Percentiles rank a stretch among this genome's conserved stretches.
Conservation (phyloP, 768 basidiomycete genomes). For the Russula sp. region DNA sequence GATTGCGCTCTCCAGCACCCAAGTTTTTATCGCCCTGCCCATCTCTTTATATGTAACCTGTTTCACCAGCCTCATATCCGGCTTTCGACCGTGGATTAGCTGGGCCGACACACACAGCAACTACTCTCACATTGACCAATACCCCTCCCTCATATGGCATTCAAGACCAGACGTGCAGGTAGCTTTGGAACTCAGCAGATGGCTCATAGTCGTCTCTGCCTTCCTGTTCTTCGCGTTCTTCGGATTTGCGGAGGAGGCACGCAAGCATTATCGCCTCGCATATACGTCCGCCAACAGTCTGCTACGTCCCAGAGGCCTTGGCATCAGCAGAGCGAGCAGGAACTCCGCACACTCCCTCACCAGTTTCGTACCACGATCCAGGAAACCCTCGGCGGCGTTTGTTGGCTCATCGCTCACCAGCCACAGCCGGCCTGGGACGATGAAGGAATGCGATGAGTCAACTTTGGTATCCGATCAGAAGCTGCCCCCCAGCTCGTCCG, state of each 20-base stretch:
- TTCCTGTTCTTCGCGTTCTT: slow-evolving; percentile 48
- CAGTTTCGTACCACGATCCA: slow-evolving; percentile 15
- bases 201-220: slow-evolving; percentile 36
- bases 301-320: slow-evolving; percentile 24
- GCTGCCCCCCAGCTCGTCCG: slow-evolving; percentile 9
- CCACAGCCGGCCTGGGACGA: not conserved
- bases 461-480: not conserved
- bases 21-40: slow-evolving; percentile 31
- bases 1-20: slow-evolving; percentile 32
- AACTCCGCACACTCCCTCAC: not conserved
- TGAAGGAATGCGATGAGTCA: not conserved
- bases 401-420: not conserved
- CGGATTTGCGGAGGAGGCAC: slow-evolving; percentile 46
- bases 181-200: slow-evolving; percentile 35
- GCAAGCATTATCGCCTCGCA: slow-evolving; percentile 33
- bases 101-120: slow-evolving; percentile 49
- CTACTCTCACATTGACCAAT: slow-evolving; percentile 38
- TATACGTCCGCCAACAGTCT: slow-evolving; percentile 28
- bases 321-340: not conserved
- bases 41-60: slow-evolving; percentile 29
- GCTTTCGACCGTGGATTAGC: slow-evolving; percentile 38
- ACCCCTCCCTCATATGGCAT: slow-evolving; percentile 39
- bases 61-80: slow-evolving; percentile 25
- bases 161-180: slow-evolving; percentile 12
- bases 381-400: not conserved